These are phyloP conservation scores for Ascochyta pisi DNA, from an alignment of 2,329 filamentous ascomycete genomes.

Conservation along the genomic window DNA sequence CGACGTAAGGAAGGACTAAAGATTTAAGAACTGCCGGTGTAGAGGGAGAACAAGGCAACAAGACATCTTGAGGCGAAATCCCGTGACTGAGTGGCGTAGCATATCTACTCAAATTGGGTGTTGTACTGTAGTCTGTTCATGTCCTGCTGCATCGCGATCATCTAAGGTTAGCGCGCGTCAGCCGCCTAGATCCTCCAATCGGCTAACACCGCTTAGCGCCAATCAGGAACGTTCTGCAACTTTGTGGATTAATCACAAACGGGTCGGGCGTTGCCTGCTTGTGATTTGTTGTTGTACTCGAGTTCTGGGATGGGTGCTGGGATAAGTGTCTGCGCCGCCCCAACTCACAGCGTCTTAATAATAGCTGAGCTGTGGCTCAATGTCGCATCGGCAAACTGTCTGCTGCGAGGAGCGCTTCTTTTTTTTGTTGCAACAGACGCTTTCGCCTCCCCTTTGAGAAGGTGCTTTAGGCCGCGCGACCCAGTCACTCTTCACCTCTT, in stretches of 20 bases:
- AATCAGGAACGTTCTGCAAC: not conserved
- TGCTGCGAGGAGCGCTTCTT: not conserved
- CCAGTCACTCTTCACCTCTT: conserved; percentile 4
- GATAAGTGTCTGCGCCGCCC: not conserved
- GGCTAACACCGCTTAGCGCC: conserved; percentile 17
- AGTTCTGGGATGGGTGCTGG: not conserved
- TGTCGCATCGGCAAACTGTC: conserved; percentile 11
- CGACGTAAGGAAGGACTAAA: not conserved
- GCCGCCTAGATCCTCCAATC: conserved; percentile 9
- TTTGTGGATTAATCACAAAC: not conserved
- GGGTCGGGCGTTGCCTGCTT: not conserved
- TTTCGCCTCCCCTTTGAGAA: conserved; percentile 7
- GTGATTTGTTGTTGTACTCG: not conserved
- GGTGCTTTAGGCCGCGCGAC: conserved; percentile 3
- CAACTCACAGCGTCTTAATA: not conserved
- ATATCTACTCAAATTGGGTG: not conserved
- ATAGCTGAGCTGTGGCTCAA: conserved; percentile 18
- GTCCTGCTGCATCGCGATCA: not conserved
- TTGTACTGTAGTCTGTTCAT: not conserved
- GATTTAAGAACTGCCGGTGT: not conserved
- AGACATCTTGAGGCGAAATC: too few species aligned
- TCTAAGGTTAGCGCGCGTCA: not conserved
- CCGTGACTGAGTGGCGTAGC: too few species aligned
- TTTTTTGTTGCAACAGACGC: not conserved
- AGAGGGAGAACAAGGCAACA: not conserved